A percentile compares a stretch with the other conserved stretches of the same genome.
Evolutionary conservation across 495 filamentous ascomycete genomes (phyloP).

Genomic region (Usnea hakonensis): DNA sequence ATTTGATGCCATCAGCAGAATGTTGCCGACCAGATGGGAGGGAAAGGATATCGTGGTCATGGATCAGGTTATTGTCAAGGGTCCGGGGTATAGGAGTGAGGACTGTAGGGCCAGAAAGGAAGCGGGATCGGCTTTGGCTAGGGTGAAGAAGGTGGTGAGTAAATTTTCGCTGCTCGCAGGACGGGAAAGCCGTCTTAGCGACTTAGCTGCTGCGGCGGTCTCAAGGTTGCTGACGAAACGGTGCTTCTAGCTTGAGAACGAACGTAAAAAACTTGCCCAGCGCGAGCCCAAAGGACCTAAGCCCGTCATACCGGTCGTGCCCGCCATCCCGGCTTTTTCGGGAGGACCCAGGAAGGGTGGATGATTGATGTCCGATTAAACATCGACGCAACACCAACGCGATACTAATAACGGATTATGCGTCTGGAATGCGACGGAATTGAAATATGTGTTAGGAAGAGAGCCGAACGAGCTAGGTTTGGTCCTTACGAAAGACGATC

Average conservation of each 20-base stretch:
- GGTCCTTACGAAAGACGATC: neutral
- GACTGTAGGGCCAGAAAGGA: slow-evolving; percentile 46
- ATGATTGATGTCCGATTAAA: neutral
- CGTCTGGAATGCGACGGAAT: neutral
- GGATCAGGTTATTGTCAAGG: slow-evolving; percentile 54
- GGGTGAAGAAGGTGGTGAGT: slow-evolving; percentile 61
- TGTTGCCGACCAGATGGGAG: slow-evolving; percentile 59
- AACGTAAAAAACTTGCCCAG: slow-evolving; percentile 21
- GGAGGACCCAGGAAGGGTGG: slow-evolving; percentile 23
- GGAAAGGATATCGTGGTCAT: slow-evolving; percentile 55
- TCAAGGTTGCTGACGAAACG: neutral
- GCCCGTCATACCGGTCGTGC: slow-evolving; percentile 24
- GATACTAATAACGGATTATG: neutral
- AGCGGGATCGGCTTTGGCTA: slow-evolving; percentile 43
- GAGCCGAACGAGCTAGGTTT: neutral
- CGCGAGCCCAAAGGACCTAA: slow-evolving; percentile 16
- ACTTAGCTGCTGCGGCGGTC: neutral
- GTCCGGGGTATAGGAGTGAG: slow-evolving; percentile 50
- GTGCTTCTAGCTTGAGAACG: slow-evolving; percentile 20
- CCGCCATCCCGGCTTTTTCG: slow-evolving; percentile 16
- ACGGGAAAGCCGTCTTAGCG: neutral
- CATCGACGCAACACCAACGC: neutral
- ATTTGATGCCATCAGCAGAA: slow-evolving; percentile 56
- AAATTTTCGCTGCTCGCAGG: neutral
- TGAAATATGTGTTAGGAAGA: neutral